phyloP scores from a whole-genome alignment of 2,329 filamentous ascomycete species.

The Chrysosporium keratinophilum region DNA sequence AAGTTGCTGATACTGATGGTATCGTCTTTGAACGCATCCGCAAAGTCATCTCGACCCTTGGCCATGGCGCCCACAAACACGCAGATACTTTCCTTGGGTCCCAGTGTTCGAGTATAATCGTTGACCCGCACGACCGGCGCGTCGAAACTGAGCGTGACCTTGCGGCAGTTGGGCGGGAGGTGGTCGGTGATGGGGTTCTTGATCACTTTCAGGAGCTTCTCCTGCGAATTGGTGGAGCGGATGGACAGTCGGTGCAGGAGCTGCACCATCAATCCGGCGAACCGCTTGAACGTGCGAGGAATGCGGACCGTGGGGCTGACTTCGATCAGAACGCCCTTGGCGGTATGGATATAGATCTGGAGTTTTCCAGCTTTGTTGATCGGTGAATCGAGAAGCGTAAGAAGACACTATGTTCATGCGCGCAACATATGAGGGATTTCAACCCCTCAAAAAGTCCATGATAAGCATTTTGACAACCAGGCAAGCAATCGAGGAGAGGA shows the following conservation, averaged over 20 bases:
- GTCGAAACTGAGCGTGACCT: constrained; percentile 93
- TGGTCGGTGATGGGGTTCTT: constrained; percentile 97
- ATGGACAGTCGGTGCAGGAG: constrained; percentile 91
- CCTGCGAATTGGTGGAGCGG: constrained; percentile 89
- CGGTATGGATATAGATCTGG: constrained; percentile 97
- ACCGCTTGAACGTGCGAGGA: constrained; percentile 96
- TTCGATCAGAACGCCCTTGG: constrained; percentile 93
- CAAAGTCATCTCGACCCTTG: constrained; percentile 91
- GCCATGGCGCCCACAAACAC: constrained; percentile 99
- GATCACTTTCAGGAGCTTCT: constrained; percentile 95
- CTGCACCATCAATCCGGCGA: constrained; percentile 97
- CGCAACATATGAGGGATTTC: no score
- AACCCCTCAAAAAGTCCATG: constrained; percentile 19
- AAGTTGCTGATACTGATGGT: constrained; percentile 98
- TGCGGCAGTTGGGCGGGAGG: constrained; percentile 90
- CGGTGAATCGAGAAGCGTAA: constrained; percentile 92
- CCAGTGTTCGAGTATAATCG: constrained; percentile 75
- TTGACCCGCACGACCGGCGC: constrained; percentile 74
- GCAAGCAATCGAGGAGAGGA: background rate
- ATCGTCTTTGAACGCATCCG: constrained; percentile 88
- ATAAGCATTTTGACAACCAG: constrained; percentile 10
- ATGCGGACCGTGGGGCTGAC: constrained; percentile 97
- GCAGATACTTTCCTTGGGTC: constrained; percentile 81
- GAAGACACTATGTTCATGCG: constrained; percentile 59
- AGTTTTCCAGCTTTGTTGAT: constrained; percentile 97